Evolutionary conservation across 768 basidiomycete species (phyloP), one percentile per base, ranked within the genome.

Genomic region (Clitopilus hobsonii): DNA sequence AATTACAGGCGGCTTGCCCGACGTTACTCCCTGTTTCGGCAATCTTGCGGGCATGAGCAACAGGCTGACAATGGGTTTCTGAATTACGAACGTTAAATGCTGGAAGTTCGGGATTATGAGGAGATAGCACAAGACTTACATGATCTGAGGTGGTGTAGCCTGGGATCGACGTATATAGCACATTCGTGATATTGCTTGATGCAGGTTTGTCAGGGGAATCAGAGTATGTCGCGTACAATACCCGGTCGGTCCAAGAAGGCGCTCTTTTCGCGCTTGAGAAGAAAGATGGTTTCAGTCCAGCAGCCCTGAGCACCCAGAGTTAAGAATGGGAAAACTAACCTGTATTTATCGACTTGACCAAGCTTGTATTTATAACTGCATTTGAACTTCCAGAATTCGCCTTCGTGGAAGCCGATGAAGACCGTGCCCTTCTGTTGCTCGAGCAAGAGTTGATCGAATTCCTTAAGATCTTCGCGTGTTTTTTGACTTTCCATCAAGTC

Each of bases 181-280:
- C 55, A 57, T 87, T 89, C 2, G 67, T 77, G 57, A 89, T 83
- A 55, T 77, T 64, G 1, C 87, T 83, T 30, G 72, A 63, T 8
- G 80, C 73, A 6, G 75, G 74, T 6, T 68, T 68, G 54, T 79
- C 74, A 1, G 82, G 81, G 1, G 79, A 79, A 66, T 91, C 90
- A 20, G 78, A 79, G 64, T 85, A 75, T 5, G 90, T 91, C 11
- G 90, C 79, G 64, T 93, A 97, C 64, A 98, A 74, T 41, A 98
- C 81, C 45, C 96, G 81, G 69, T 98, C 96, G 25, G 94, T 97
- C 90, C 93, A 98, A 20, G 94, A 84, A 0, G 96, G 95, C 1
- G 76, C 78, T 8, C 96, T 85, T 63, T 83, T 88, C 10, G 69
- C 66, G 64, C 89, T 90, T 49, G 22, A 59, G 22, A 24, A 20